Percentiles rank a stretch among this genome's conserved stretches.
phyloP scores from a whole-genome alignment of 768 basidiomycete species.

The Strobilomyces dryophilus region DNA sequence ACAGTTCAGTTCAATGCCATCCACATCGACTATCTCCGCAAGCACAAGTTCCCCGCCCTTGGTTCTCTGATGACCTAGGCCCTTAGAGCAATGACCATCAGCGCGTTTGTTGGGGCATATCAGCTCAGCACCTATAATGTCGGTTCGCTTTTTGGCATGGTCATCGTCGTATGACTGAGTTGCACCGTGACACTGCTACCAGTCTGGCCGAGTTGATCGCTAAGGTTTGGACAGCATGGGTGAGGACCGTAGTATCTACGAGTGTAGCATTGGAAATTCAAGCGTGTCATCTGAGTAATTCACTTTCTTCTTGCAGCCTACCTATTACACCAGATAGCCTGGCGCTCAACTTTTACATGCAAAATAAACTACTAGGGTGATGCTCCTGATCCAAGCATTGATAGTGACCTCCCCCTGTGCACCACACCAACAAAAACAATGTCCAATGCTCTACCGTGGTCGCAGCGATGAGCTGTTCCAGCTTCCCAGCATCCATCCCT shows the following conservation, averaged over 20 bases:
- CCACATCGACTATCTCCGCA: conserved; percentile 87
- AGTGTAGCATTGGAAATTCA: background rate
- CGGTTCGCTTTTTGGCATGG: conserved; percentile 49
- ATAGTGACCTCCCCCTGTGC: too few relatives aligned
- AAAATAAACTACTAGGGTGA: too few relatives aligned
- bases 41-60: conserved; percentile 84
- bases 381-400: too few relatives aligned
- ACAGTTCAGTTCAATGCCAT: conserved; percentile 63
- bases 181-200: conserved; percentile 45
- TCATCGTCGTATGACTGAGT: background rate
- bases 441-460: background rate
- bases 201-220: conserved; percentile 82
- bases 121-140: conserved; percentile 99
- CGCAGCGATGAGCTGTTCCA: background rate
- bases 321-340: too few relatives aligned
- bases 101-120: conserved; percentile 85
- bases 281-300: too few relatives aligned
- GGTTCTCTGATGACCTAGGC: conserved; percentile 72
- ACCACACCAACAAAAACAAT: too few relatives aligned
- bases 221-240: conserved; percentile 76
- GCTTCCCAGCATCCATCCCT: background rate
- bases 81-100: conserved; percentile 72
- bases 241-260: background rate
- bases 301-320: too few relatives aligned
- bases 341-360: too few relatives aligned